phyloP scores from a whole-genome alignment of 768 basidiomycete species.

The Lactifluus volemus region DNA sequence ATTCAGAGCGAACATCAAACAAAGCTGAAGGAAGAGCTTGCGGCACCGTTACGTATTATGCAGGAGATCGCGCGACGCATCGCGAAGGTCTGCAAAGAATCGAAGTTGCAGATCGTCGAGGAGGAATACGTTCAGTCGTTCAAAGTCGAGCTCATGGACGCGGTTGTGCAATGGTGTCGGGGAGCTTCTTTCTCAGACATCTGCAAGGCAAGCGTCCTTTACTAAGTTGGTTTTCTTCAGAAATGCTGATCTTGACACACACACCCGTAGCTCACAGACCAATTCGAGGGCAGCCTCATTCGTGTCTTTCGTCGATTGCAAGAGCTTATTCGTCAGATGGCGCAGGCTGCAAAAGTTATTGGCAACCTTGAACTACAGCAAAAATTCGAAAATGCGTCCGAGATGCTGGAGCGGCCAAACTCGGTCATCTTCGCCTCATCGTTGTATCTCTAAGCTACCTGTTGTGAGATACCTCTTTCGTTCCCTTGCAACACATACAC shows the following conservation, averaged over 20 bases:
- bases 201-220: constrained; percentile 61
- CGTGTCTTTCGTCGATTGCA: constrained; percentile 92
- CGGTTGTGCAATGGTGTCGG: constrained; percentile 96
- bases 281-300: constrained; percentile 95
- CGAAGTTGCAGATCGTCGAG: constrained; percentile 80
- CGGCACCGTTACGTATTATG: constrained; percentile 86
- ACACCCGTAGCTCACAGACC: constrained; percentile 68
- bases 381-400: constrained; percentile 86
- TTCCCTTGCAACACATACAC: neutral
- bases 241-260: neutral
- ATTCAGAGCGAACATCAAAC: constrained; percentile 74
- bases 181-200: constrained; percentile 95
- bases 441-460: constrained; percentile 50
- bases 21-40: constrained; percentile 88
- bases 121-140: constrained; percentile 94
- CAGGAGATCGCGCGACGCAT: constrained; percentile 93
- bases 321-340: constrained; percentile 95
- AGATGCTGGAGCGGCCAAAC: constrained; percentile 90
- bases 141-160: constrained; percentile 99
- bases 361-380: constrained; percentile 90
- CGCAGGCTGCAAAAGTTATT: constrained; percentile 89
- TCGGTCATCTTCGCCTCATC: constrained; percentile 91
- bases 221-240: neutral
- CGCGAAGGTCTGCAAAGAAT: constrained; percentile 94
- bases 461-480: neutral